Conservation (phyloP, 768 basidiomycete species). For the Mycena olivaceomarginata region DNA sequence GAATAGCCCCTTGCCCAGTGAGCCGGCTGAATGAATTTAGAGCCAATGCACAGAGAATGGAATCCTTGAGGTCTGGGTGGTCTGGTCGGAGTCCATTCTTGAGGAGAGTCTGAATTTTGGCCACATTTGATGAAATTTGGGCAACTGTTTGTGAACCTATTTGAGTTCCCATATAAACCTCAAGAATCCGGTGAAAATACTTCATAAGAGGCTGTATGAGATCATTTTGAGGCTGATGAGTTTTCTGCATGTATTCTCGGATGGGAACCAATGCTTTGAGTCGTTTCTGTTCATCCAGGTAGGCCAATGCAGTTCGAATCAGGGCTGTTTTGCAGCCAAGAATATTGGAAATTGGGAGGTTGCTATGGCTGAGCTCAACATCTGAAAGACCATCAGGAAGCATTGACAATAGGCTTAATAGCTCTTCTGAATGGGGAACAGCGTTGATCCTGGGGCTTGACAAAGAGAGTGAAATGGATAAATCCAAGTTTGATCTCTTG, state of each 20-base stretch:
- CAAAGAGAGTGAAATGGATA: too few species aligned
- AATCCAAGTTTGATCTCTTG: too few species aligned
- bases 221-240: neutral
- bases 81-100: neutral
- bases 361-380: slow-evolving; percentile 8
- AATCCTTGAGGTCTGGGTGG: neutral
- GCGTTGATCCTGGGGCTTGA: too few species aligned
- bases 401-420: too few species aligned
- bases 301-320: slow-evolving; percentile 23
- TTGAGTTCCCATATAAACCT: neutral
- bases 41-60: too few species aligned
- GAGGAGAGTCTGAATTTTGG: slow-evolving; percentile 1
- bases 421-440: too few species aligned
- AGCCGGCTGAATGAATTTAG: neutral
- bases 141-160: too few species aligned
- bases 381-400: slow-evolving; percentile 26
- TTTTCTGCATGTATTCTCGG: neutral
- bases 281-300: neutral
- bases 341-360: neutral
- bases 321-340: slow-evolving; percentile 6
- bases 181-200: neutral
- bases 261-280: neutral
- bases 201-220: neutral
- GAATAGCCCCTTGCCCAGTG: neutral
- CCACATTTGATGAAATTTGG: neutral